Evolutionary conservation across 2,329 filamentous ascomycete species (phyloP).

Genomic region (Aspergillus transmontanensis): DNA sequence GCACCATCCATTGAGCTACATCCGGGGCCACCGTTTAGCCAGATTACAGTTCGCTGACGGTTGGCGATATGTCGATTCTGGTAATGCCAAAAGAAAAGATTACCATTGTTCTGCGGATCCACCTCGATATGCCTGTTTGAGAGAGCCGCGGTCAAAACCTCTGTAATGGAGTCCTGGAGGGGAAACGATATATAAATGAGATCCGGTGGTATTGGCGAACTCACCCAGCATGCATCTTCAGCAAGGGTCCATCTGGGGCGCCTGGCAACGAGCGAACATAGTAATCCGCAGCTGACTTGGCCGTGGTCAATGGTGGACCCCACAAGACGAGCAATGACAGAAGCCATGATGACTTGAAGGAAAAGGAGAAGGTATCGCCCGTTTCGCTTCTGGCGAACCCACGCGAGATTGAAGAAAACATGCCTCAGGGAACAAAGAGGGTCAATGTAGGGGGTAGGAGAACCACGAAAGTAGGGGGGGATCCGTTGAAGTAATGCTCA

Average conservation of each 20-base stretch:
- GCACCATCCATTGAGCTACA: conserved; percentile 97
- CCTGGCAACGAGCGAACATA: conserved; percentile 85
- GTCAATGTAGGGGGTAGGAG: background rate
- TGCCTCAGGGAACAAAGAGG: conserved; percentile 10
- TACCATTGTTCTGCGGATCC: conserved; percentile 79
- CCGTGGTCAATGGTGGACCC: conserved; percentile 26
- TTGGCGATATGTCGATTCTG: conserved; percentile 95
- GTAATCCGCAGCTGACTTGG: conserved; percentile 77
- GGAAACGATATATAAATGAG: background rate
- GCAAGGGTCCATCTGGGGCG: conserved; percentile 71
- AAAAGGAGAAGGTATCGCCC: conserved; percentile 13
- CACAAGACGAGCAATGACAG: conserved; percentile 30
- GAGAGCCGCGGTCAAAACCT: conserved; percentile 4
- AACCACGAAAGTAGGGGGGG: background rate
- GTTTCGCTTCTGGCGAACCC: conserved; percentile 14
- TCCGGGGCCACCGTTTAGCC: conserved; percentile 95
- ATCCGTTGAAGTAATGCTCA: background rate
- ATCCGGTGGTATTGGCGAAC: conserved; percentile 30
- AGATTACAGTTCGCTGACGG: conserved; percentile 85
- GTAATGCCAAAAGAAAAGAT: conserved; percentile 98
- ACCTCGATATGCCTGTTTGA: conserved; percentile 81
- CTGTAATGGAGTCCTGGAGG: background rate
- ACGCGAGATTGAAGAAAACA: conserved; percentile 24
- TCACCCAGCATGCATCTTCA: conserved; percentile 99
- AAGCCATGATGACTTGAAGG: conserved; percentile 26